A percentile compares a stretch with the other conserved stretches of the same genome.
phyloP scores from a whole-genome alignment of 257 asterid species.

The Nicotiana undulata region DNA sequence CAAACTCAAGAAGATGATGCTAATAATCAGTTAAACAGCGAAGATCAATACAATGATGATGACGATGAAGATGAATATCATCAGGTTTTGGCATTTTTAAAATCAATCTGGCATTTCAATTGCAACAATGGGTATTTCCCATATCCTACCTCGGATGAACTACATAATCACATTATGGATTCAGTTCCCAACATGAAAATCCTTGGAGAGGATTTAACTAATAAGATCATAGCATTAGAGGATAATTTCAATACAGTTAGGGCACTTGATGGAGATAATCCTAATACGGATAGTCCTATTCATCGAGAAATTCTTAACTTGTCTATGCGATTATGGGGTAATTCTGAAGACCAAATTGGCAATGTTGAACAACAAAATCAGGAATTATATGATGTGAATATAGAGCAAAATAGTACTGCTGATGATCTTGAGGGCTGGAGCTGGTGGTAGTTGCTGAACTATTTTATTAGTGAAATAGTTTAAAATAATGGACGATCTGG shows the following conservation, averaged over 20 bases:
- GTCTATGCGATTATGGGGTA: not conserved
- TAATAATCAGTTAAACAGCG: not conserved
- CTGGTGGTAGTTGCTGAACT: too few relatives aligned
- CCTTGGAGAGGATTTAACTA: not conserved
- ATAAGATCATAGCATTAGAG: not conserved
- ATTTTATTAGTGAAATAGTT: too few relatives aligned
- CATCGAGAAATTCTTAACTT: not conserved
- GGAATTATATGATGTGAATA: not conserved
- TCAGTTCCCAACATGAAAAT: not conserved
- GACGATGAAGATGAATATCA: not conserved
- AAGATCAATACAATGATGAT: not conserved
- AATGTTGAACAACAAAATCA: not conserved
- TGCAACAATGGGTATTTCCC: not conserved
- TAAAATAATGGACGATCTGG: too few relatives aligned
- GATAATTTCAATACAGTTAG: not conserved
- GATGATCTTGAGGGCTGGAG: not conserved
- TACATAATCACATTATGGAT: not conserved
- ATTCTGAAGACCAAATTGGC: not conserved
- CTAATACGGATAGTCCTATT: not conserved
- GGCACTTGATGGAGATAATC: not conserved
- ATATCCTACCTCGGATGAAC: not conserved
- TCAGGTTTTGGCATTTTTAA: not conserved
- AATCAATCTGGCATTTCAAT: not conserved
- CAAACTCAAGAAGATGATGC: not conserved
- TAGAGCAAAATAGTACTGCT: not conserved